Evolutionary conservation across 2,329 filamentous ascomycete species (phyloP), one percentile per base, ranked within the genome.

Genomic region (Ceratocystis cubensis): DNA sequence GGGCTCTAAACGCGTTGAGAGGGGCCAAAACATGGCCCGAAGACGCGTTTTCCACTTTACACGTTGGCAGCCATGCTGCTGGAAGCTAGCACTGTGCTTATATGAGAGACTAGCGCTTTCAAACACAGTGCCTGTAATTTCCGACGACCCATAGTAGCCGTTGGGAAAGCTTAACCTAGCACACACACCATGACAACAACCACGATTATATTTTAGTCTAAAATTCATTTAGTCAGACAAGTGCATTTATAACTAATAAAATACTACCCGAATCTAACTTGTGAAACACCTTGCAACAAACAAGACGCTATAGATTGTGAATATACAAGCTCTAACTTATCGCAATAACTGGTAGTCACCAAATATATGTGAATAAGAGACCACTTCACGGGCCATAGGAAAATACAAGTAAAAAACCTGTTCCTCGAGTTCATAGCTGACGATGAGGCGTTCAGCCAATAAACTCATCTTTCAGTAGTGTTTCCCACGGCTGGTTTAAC

Each of bases 401-500:
- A 22, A 28, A 25, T 25, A 10, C n/a, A 59, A 37, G 56, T 37
- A 13, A 37, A 37, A 59, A 59, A 33, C 48, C 15, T 25, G 25
- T 22, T 53, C 8, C 50, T 3, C 25, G 7, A 7, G 5, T 6
- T 37, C 15, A 15, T 10, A 44, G 8, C 20, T 20, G 37, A 28
- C 20, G 61, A 17, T 46, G 48, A 10, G 25, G 48, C 5, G 25
- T 30, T 80, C 73, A 87, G 33, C 85, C 86, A 72, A 89, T 84
- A 72, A 88, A 89, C 74, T 88, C 86, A 33, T 83, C 84, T 69
- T 80, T 79, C 5, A 86, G 81, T 66, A 90, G 75, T 44, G 81
- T 82, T 75, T 89, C 86, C 87, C 87, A 90, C 41, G 84, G 81
- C 72, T 80, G 80, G 37, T 82, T 82, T n/a, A 82, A 85, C 69